Base-by-base conservation (phyloP, 257 asterid species). In the Anisodus acutangulus region DNA sequence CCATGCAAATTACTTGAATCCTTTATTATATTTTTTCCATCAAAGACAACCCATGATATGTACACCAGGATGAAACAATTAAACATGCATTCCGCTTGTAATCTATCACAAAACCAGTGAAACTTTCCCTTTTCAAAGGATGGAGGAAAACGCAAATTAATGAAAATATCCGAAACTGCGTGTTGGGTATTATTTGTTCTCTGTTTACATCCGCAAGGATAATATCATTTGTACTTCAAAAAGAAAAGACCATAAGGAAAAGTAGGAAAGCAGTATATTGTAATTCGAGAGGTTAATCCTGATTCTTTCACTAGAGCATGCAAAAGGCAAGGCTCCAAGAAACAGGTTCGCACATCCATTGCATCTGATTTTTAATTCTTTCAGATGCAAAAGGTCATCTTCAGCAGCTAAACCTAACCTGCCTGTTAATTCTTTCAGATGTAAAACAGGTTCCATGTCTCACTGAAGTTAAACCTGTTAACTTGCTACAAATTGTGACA, bases 121-220 rank as follows among this genome's bases (percentile, higher is more conserved):
- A n/a, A 70, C 35, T 22, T 49, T 3, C 62, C 45, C 43, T 49
- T 74, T 12, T 26, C 7, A 5, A 49, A 13, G 17, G 80, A 76
- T 12, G 81, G 11, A 13, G 0, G 4, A 8, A 12, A 51, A 51
- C 12, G 13, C 16, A 49, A 22, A 22, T 26, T 74, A 49, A 74
- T 22, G 19, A 51, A 51, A 22, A 76, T 22, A 49, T 74, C 81
- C 7, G 3, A 19, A 19, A 49, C 60, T 11, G 10, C 31, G 11
- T 39, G 63, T 51, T 51, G 62, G 45, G 19, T 76, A 22, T 49
- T 26, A 51, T 51, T 74, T 51, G 62, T 74, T 31, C 13, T 49
- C 3, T 74, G 60, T 74, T 12, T 51, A 51, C 81, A 43, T 74
- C 62, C 62, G 22, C 45, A 49, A 51, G 60, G 81, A 74, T 43